Evolutionary conservation across 331 rosid genomes (phyloP).

Genomic region (Telfairia occidentalis): DNA sequence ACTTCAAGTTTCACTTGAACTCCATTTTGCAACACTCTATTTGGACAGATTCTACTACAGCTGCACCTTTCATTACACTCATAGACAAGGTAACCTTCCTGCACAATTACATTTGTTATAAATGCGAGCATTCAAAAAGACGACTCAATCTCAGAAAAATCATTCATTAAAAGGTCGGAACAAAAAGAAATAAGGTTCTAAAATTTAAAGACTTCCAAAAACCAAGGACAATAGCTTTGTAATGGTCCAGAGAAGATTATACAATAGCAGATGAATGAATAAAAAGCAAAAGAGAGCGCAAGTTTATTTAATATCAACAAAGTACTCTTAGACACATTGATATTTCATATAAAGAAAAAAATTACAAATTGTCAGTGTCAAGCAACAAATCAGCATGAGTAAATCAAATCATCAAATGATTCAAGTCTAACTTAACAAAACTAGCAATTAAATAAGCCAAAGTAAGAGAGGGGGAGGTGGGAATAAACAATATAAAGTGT

Average conservation of each 20-base stretch:
- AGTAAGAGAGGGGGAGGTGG: neutral
- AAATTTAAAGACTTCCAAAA: neutral
- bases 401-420: neutral
- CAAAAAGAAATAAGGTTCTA: neutral
- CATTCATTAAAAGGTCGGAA: neutral
- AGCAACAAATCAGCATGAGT: neutral
- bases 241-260: neutral
- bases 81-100: slow-evolving; percentile 97
- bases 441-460: slow-evolving; percentile 1
- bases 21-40: slow-evolving; percentile 90
- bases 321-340: neutral
- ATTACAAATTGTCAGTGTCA: neutral
- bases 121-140: neutral
- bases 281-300: neutral
- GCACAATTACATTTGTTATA: slow-evolving; percentile 26
- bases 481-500: neutral
- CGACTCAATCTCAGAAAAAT: neutral
- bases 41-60: slow-evolving; percentile 71
- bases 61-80: slow-evolving; percentile 90
- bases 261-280: neutral
- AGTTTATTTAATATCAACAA: neutral
- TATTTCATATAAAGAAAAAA: neutral
- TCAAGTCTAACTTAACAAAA: neutral
- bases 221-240: neutral
- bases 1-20: slow-evolving; percentile 80